Evolutionary conservation across 2,329 filamentous ascomycete species (phyloP).

Genomic region (Colletotrichum sublineola): DNA sequence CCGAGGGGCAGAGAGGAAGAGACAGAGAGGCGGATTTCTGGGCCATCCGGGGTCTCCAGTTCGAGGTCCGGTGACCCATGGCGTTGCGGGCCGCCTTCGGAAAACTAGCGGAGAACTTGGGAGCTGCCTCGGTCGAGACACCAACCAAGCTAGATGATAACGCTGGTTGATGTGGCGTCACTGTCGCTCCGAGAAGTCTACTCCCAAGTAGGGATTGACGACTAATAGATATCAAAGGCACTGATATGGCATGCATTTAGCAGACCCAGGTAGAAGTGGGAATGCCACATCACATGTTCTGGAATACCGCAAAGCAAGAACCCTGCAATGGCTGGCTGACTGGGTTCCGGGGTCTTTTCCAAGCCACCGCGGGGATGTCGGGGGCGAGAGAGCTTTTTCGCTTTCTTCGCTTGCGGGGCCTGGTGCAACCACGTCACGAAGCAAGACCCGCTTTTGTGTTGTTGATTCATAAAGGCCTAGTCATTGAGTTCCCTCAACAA

Average conservation of each 20-base stretch:
- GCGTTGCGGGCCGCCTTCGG: constrained; percentile 26
- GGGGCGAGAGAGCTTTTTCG: constrained; percentile 29
- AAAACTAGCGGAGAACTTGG: constrained; percentile 36
- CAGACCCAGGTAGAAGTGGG: background rate
- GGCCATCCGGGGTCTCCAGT: constrained; percentile 12
- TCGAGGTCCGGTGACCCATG: constrained; percentile 1
- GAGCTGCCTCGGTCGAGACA: constrained; percentile 2
- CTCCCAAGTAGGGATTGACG: background rate
- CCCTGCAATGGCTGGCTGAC: background rate
- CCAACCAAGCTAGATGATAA: background rate
- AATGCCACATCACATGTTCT: constrained; percentile 3
- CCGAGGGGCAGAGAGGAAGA: background rate
- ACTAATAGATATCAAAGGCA: background rate
- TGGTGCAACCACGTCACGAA: no score
- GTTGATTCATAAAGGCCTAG: no score
- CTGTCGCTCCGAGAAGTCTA: background rate
- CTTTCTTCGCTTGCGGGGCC: background rate
- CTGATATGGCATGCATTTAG: background rate
- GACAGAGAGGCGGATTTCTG: constrained; percentile 2
- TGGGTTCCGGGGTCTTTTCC: constrained; percentile 26
- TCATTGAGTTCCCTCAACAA: background rate
- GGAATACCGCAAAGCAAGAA: constrained; percentile 2
- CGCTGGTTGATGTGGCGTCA: background rate
- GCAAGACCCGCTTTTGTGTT: no score
- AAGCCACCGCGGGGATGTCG: constrained; percentile 35